A percentile compares a stretch with the other conserved stretches of the same genome.
phyloP scores from a whole-genome alignment of 208 protist species.

The Leptomonas pyrrhocoris region DNA sequence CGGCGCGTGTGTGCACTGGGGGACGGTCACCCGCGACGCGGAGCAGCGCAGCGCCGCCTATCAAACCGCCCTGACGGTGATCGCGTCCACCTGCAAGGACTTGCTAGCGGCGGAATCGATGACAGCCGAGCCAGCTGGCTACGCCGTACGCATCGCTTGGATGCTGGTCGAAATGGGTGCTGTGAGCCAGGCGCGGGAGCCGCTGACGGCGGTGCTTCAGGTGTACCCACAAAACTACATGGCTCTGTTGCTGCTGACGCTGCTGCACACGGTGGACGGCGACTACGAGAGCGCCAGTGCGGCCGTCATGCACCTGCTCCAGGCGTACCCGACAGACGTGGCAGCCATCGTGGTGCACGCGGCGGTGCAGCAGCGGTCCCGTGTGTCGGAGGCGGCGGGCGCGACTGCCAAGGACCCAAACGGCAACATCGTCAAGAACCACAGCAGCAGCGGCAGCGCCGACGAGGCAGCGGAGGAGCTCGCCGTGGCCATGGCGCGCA shows the following conservation, averaged over 20 bases:
- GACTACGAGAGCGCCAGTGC: constrained; percentile 47
- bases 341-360: constrained; percentile 44
- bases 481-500: constrained; percentile 41
- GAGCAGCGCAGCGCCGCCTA: constrained; percentile 23
- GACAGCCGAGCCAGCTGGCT: constrained; percentile 33
- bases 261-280: constrained; percentile 57
- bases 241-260: constrained; percentile 56
- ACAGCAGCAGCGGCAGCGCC: neutral
- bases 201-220: constrained; percentile 38
- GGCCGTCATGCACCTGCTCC: constrained; percentile 40
- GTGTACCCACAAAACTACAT: constrained; percentile 46
- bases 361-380: constrained; percentile 27
- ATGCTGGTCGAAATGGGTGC: constrained; percentile 59
- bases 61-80: constrained; percentile 19
- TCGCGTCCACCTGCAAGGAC: constrained; percentile 19
- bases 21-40: constrained; percentile 18
- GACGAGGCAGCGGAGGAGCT: constrained; percentile 42
- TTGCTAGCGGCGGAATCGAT: constrained; percentile 16
- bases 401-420: constrained; percentile 7
- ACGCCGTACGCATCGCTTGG: constrained; percentile 58
- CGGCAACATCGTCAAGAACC: neutral
- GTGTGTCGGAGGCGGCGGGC: constrained; percentile 15
- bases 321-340: constrained; percentile 49
- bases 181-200: constrained; percentile 18
- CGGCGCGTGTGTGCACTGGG: constrained; percentile 39